Evolutionary conservation across 306 rosid species (phyloP), one percentile per base, ranked within the genome.

Genomic region (Quillaja saponaria): DNA sequence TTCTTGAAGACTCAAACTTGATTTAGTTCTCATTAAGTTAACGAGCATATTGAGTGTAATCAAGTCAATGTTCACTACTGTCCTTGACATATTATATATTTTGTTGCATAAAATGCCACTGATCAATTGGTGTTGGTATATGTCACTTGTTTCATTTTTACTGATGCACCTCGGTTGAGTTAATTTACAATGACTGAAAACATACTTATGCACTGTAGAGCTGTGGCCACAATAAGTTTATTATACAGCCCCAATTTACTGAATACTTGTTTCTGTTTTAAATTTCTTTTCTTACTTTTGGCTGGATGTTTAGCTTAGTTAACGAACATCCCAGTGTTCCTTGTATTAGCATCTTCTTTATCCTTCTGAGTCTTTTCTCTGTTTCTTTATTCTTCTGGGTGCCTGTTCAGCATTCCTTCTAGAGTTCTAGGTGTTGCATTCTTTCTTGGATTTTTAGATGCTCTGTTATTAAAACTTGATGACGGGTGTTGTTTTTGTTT

Each of bases 1-100:
- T 71, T 70, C 13, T 45, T 55, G 6, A n/a, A 73, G 69, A n/a
- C 71, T 66, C 68, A 5, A 75, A 74, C 46, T 66, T 63, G 17
- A 33, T 63, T 10, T 18, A 25, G 38, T 52, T 49, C 69, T 67
- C 13, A n/a, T 25, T 2, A 25, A 25, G 31, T 25, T 25, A 25
- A n/a, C 6, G 18, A 61, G 48, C 64, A 17, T 33, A 41, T 33
- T 45, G 37, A 34, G 58, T 73, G 48, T 34, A 12, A 16, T 65
- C 53, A 46, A 12, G 47, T 78, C 69, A 65, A 48, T 78, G 19
- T 57, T 31, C 47, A 48, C 63, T 17, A 10, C 34, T n/a, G 60
- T 41, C 20, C 25, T 49, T 64, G 35, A 44, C 46, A 14, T 6
- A 25, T 31, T n/a, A 63, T 13, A 1, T 25, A 4, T 46, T 18